A percentile compares a stretch with the other conserved stretches of the same genome.
phyloP scores from a whole-genome alignment of 1,139 yeast species.

The Zygosaccharomyces sapae region DNA sequence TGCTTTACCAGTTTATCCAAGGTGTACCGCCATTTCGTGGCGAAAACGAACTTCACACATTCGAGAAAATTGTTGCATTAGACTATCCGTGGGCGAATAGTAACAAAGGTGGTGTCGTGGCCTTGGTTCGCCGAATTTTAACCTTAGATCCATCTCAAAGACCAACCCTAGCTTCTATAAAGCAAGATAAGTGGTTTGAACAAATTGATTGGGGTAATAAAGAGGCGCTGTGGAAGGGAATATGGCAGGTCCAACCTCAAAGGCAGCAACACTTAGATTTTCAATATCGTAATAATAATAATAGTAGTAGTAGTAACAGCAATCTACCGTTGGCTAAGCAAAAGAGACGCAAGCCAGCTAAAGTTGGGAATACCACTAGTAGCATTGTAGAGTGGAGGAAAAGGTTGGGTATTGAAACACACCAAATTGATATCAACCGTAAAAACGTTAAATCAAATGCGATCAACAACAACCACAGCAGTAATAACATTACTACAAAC shows the following conservation, averaged over 20 bases:
- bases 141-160: constrained; percentile 62
- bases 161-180: constrained; percentile 58
- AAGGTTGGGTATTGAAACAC: constrained; percentile 28
- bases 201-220: constrained; percentile 62
- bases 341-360: constrained; percentile 31
- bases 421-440: constrained; percentile 1
- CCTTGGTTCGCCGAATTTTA: constrained; percentile 52
- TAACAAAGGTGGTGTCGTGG: constrained; percentile 32
- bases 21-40: constrained; percentile 83
- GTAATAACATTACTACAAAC: background rate
- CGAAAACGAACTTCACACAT: constrained; percentile 67
- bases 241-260: constrained; percentile 27
- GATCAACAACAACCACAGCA: too few relatives aligned
- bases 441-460: background rate
- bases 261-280: too few relatives aligned
- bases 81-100: constrained; percentile 56
- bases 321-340: constrained; percentile 31
- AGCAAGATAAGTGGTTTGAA: constrained; percentile 70
- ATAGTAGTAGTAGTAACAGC: constrained; percentile 28
- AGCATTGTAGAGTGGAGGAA: constrained; percentile 38
- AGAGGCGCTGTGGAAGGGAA: constrained; percentile 59
- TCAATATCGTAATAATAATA: constrained; percentile 21
- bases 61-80: constrained; percentile 59
- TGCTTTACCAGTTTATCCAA: constrained; percentile 66
- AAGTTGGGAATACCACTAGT: constrained; percentile 32